Evolutionary conservation across 768 basidiomycete genomes (phyloP).

Genomic region (Rhizopogon vesiculosus): DNA sequence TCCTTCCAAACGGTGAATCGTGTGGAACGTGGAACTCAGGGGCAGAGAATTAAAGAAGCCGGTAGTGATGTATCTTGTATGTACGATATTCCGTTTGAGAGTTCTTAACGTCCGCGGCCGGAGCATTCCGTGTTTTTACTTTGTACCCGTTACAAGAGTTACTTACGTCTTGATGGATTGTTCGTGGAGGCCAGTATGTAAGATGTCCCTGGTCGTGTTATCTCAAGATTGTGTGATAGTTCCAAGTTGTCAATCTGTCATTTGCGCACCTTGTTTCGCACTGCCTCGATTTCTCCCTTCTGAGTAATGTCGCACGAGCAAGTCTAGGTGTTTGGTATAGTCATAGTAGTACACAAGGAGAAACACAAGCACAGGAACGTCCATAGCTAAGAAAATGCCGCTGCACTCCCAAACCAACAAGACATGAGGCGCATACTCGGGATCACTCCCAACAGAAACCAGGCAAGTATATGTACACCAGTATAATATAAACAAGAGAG

Average conservation of each 20-base stretch:
- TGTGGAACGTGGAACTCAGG: neutral
- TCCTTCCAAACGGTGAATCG: neutral
- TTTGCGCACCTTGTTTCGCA: no score
- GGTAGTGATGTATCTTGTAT: neutral
- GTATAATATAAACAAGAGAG: neutral
- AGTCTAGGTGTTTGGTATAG: conserved; percentile 8
- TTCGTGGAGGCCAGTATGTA: neutral
- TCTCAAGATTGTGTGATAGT: neutral
- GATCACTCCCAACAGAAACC: neutral
- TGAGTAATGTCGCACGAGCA: neutral
- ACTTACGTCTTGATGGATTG: neutral
- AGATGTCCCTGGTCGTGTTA: neutral
- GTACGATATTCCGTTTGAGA: neutral
- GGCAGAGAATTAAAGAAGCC: neutral
- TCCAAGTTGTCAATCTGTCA: neutral
- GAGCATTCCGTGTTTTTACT: neutral
- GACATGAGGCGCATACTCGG: neutral
- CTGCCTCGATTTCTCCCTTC: no score
- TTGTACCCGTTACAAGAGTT: neutral
- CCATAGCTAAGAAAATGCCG: neutral
- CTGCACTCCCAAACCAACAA: neutral
- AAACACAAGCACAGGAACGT: conserved; percentile 8
- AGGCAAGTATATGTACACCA: neutral
- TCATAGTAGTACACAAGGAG: neutral
- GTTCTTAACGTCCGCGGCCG: neutral